Conservation (phyloP, 1,284 basidiomycete genomes). For the Ganoderma leucocontextum region DNA sequence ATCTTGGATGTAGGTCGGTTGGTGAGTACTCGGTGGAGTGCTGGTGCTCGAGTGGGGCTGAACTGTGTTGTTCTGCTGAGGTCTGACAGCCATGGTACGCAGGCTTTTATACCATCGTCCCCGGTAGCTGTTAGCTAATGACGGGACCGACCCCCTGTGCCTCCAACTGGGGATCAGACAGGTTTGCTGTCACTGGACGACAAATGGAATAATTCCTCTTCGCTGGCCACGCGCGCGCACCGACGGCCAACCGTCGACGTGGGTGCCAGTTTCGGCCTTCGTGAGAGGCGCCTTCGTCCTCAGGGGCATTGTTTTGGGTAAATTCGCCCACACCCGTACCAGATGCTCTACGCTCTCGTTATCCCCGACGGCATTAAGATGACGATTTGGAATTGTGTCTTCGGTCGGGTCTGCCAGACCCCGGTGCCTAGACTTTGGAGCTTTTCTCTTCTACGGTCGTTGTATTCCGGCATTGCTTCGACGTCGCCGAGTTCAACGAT, state of each 20-base stretch:
- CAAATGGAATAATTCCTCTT: constrained; percentile 3
- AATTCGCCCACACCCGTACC: constrained; percentile 2
- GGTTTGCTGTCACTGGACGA: constrained; percentile 2
- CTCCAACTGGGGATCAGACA: neutral
- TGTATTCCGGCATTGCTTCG: constrained; percentile 3
- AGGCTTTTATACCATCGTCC: constrained; percentile 21
- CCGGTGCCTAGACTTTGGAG: neutral
- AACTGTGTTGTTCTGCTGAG: constrained; percentile 29
- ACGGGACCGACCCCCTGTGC: neutral
- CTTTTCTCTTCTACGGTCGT: constrained; percentile 7
- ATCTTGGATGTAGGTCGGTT: constrained; percentile 22
- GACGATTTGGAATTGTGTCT: neutral
- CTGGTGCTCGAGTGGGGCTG: constrained; percentile 22
- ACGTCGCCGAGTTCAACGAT: constrained; percentile 3
- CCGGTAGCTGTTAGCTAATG: neutral
- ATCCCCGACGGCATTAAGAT: neutral
- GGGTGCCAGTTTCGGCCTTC: neutral
- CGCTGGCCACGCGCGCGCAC: neutral
- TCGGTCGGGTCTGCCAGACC: neutral
- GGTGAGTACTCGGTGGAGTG: constrained; percentile 14
- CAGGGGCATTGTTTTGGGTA: neutral
- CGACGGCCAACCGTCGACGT: constrained; percentile 7
- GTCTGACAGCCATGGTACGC: constrained; percentile 6
- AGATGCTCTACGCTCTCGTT: neutral
- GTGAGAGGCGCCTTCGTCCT: constrained; percentile 8